Conservation (phyloP, 202 grass and related monocot genomes). For the Bolboschoenoplectus hybrid region DNA sequence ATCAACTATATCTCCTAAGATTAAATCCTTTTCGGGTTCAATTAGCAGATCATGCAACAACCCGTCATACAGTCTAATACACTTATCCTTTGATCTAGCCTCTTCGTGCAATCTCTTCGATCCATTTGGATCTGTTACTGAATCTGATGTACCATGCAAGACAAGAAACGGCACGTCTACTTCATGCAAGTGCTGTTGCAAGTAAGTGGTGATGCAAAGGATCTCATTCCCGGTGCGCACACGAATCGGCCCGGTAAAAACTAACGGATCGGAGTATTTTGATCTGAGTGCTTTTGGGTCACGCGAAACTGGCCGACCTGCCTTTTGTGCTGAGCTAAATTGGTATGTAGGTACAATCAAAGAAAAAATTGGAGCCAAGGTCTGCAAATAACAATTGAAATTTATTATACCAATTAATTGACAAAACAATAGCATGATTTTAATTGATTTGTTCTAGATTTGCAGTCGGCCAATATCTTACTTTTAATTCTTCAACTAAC, state of each 20-base stretch:
- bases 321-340: constrained; percentile 52
- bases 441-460: background rate
- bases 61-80: constrained; percentile 58
- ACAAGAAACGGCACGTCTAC: constrained; percentile 64
- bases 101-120: constrained; percentile 54
- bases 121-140: constrained; percentile 67
- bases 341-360: constrained; percentile 74
- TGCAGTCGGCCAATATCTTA: background rate
- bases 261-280: constrained; percentile 80
- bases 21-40: constrained; percentile 71
- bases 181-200: constrained; percentile 56
- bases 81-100: constrained; percentile 64
- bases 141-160: constrained; percentile 67
- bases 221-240: constrained; percentile 85
- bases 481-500: background rate
- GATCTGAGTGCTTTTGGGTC: constrained; percentile 62
- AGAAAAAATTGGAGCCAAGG: constrained; percentile 68
- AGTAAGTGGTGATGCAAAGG: constrained; percentile 61
- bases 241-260: constrained; percentile 84
- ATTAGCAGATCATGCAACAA: constrained; percentile 86
- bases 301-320: constrained; percentile 59
- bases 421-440: background rate
- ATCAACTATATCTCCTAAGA: constrained; percentile 69
- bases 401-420: background rate
- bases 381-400: constrained; percentile 41